Conservation (phyloP, 148 eudicot species). For the Amaranthus cruentus region DNA sequence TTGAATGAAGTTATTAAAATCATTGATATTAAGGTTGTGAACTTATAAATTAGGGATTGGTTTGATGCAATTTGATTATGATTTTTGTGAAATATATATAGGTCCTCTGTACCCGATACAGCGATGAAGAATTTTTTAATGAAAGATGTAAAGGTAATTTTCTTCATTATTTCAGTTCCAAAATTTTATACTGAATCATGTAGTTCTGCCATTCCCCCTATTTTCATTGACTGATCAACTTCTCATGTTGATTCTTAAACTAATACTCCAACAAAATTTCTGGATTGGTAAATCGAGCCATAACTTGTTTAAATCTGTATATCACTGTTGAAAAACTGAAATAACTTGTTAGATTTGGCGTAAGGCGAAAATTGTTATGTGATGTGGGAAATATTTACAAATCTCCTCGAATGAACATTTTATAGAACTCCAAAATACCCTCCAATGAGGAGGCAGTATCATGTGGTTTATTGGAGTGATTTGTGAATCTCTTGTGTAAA, state of each 20-base stretch:
- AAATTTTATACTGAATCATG: background rate
- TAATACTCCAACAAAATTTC: too few species aligned
- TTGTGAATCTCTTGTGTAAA: too few species aligned
- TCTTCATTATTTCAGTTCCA: background rate
- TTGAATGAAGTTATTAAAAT: conserved; percentile 3
- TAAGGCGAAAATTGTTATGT: too few species aligned
- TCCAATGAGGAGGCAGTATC: too few species aligned
- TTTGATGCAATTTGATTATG: background rate
- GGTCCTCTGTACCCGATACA: conserved; percentile 81
- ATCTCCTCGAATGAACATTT: too few species aligned
- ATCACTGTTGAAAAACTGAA: too few species aligned
- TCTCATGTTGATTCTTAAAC: background rate
- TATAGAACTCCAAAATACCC: too few species aligned
- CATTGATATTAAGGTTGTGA: background rate
- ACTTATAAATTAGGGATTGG: background rate
- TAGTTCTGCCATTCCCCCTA: background rate
- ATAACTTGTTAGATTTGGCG: too few species aligned
- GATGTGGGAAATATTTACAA: too few species aligned
- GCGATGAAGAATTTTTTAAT: conserved; percentile 77
- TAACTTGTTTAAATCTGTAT: too few species aligned
- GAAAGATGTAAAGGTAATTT: conserved; percentile 72
- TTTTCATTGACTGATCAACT: background rate
- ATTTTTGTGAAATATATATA: conserved; percentile 21
- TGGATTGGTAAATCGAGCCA: too few species aligned
- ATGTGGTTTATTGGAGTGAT: too few species aligned